Conservation (phyloP, 2,329 filamentous ascomycete species). For the Westerdykella ornata region DNA sequence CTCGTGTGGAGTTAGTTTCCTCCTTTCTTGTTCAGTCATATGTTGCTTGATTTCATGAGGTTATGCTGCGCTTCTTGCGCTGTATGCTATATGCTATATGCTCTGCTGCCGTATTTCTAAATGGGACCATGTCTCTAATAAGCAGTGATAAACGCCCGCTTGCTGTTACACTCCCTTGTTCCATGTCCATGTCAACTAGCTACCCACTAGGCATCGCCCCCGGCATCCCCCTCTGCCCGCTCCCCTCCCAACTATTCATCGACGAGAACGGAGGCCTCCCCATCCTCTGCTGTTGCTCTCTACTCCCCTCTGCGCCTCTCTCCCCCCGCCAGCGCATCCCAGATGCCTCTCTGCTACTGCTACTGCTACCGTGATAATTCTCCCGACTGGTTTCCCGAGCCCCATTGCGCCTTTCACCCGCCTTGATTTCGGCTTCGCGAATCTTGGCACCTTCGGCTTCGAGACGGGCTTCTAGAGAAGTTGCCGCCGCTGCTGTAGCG, state of each 20-base stretch:
- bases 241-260: conserved; percentile 16
- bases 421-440: conserved; percentile 32
- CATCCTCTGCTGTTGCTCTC: conserved; percentile 1
- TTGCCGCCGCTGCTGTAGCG: conserved; percentile 1
- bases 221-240: conserved; percentile 25
- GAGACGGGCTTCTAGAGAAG: conserved; percentile 28
- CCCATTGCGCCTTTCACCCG: conserved; percentile 20
- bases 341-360: conserved; percentile 9
- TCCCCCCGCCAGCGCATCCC: conserved; percentile 28
- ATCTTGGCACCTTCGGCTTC: conserved; percentile 34
- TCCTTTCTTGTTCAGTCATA: no score
- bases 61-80: no score
- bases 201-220: conserved; percentile 21
- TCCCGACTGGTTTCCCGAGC: neutral
- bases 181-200: neutral
- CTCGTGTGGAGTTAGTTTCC: no score
- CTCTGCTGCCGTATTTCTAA: neutral
- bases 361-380: neutral
- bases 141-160: no score
- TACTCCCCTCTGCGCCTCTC: neutral
- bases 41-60: no score
- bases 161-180: no score
- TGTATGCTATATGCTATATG: neutral
- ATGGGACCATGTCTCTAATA: neutral
- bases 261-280: conserved; percentile 7